Conservation (phyloP, 495 filamentous ascomycete species). For the Daldinia vernicosa region DNA sequence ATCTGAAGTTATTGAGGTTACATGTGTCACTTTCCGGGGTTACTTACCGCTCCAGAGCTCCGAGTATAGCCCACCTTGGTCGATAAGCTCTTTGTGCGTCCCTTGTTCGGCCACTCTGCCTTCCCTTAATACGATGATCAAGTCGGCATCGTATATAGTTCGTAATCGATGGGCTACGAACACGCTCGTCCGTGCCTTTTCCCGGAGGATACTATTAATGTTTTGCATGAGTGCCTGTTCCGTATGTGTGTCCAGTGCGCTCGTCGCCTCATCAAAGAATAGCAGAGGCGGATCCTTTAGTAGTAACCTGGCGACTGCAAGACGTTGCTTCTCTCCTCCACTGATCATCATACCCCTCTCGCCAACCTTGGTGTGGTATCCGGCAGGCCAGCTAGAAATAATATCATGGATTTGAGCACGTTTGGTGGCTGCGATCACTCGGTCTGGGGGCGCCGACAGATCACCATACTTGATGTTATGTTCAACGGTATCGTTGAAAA, state of each 20-base stretch:
- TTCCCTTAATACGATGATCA: slow-evolving; percentile 89
- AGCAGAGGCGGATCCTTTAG: slow-evolving; percentile 91
- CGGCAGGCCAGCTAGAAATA: slow-evolving; percentile 78
- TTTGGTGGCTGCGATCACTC: slow-evolving; percentile 78
- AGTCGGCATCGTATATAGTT: slow-evolving; percentile 93
- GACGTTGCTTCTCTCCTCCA: slow-evolving; percentile 93
- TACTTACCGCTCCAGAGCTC: slow-evolving; percentile 87
- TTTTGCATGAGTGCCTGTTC: slow-evolving; percentile 91
- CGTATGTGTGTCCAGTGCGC: slow-evolving; percentile 93
- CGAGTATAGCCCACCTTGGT: slow-evolving; percentile 81
- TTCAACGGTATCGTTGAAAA: slow-evolving; percentile 95
- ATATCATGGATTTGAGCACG: slow-evolving; percentile 86
- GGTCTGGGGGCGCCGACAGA: slow-evolving; percentile 76
- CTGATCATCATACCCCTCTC: slow-evolving; percentile 99
- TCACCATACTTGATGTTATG: slow-evolving; percentile 97
- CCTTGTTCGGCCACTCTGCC: slow-evolving; percentile 86
- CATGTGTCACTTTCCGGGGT: background rate
- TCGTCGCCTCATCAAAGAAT: slow-evolving; percentile 98
- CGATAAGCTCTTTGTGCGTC: slow-evolving; percentile 84
- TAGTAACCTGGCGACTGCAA: slow-evolving; percentile 86
- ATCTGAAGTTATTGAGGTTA: background rate
- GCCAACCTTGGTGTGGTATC: slow-evolving; percentile 91
- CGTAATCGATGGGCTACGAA: slow-evolving; percentile 93
- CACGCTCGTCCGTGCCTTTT: slow-evolving; percentile 88
- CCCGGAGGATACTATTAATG: slow-evolving; percentile 91